Base-by-base conservation (phyloP, 106 monocot species). In the Agapanthus africanus region DNA sequence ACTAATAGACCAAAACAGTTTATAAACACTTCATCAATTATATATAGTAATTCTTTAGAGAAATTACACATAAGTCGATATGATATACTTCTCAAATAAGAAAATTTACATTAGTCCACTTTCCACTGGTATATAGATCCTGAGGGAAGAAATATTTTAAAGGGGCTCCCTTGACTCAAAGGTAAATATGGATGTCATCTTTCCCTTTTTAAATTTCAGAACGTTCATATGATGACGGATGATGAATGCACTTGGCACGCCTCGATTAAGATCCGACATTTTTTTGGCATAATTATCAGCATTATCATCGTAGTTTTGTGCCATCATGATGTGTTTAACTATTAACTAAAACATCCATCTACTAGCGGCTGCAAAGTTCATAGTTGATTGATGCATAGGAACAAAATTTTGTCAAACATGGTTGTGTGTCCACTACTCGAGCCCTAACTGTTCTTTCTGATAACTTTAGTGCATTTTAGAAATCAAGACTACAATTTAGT, bases 21-120 rank as follows among this genome's bases (percentile, higher is more conserved):
- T 36, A 16, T 36, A 14, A 61, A 36, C n/a, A 36, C n/a, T 61
- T 61, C 36, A 61, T 18, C 61, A 61, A 61, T 61, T 35, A 36
- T 18, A 31, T 32, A n/a, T n/a, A n/a, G n/a, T n/a, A n/a, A n/a
- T n/a, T n/a, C n/a, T n/a, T n/a, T n/a, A n/a, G n/a, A n/a, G n/a
- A n/a, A n/a, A n/a, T n/a, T n/a, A n/a, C n/a, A n/a, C n/a, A n/a
- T n/a, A n/a, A n/a, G n/a, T n/a, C n/a, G n/a, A n/a, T n/a, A n/a
- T n/a, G n/a, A n/a, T n/a, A n/a, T n/a, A n/a, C n/a, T n/a, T n/a
- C n/a, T n/a, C n/a, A n/a, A n/a, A n/a, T n/a, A n/a, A n/a, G n/a
- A n/a, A n/a, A n/a, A n/a, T n/a, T n/a, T n/a, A n/a, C n/a, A n/a
- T n/a, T n/a, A n/a, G n/a, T n/a, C n/a, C n/a, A n/a, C n/a, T n/a